Percentiles rank a stretch among this genome's conserved stretches.
Evolutionary conservation across 495 filamentous ascomycete genomes (phyloP).

Genomic region (Tetracladium marchalianum): DNA sequence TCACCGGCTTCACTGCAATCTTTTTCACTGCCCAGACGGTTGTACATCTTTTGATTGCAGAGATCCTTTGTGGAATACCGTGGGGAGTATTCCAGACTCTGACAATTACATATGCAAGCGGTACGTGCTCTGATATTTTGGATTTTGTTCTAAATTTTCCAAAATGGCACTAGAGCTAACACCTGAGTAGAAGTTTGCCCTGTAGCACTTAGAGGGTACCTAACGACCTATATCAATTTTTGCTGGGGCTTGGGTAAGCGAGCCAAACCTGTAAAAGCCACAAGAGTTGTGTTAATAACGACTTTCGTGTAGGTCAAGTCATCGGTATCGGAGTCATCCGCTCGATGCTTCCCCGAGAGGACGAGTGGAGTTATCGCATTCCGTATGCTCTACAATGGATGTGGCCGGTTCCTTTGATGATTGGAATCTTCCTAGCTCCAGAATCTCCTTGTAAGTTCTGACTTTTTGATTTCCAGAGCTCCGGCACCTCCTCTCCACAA

Average conservation of each 20-base stretch:
- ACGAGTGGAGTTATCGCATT: slow-evolving; percentile 54
- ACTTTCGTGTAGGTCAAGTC: too few species aligned
- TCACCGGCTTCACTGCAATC: slow-evolving; percentile 62
- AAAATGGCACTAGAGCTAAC: too few species aligned
- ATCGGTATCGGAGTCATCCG: slow-evolving; percentile 68
- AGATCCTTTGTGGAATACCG: slow-evolving; percentile 66
- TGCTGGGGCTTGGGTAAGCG: slow-evolving; percentile 78
- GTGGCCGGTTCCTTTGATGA: slow-evolving; percentile 67
- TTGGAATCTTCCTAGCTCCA: slow-evolving; percentile 61
- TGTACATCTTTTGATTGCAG: slow-evolving; percentile 55
- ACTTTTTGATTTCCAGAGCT: too few species aligned
- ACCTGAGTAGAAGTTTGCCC: slow-evolving; percentile 71
- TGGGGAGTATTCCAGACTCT: slow-evolving; percentile 40
- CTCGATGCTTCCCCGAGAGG: slow-evolving; percentile 44
- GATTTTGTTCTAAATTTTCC: too few species aligned
- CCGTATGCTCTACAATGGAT: slow-evolving; percentile 77
- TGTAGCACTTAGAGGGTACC: slow-evolving; percentile 57
- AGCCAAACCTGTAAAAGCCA: too few species aligned
- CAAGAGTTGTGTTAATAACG: too few species aligned
- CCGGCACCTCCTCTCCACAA: too few species aligned
- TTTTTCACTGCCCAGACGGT: slow-evolving; percentile 70
- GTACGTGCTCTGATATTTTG: slow-evolving; percentile 19
- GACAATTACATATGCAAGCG: slow-evolving; percentile 56
- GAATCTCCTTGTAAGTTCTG: slow-evolving; percentile 49
- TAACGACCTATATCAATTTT: slow-evolving; percentile 76